Evolutionary conservation across 2,329 filamentous ascomycete genomes (phyloP).

Genomic region (Phaeophleospora eucalypticola): DNA sequence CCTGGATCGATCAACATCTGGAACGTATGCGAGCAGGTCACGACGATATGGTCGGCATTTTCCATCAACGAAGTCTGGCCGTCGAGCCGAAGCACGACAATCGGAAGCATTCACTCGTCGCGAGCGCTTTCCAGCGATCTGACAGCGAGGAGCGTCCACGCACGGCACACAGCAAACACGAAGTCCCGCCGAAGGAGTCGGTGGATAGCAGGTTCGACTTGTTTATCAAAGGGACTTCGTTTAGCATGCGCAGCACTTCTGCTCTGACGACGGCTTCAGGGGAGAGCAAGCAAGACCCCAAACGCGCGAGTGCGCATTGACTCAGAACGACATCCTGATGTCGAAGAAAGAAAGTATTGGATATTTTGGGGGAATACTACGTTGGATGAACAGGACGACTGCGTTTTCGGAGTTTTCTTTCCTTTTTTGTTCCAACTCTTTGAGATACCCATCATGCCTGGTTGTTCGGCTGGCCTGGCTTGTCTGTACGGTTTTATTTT

Average conservation of each 20-base stretch:
- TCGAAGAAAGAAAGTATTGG: not conserved
- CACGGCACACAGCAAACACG: constrained; percentile 13
- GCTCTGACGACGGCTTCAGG: not conserved
- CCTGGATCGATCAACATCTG: constrained; percentile 85
- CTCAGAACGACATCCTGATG: not conserved
- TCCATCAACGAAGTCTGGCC: constrained; percentile 78
- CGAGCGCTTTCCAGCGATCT: not conserved
- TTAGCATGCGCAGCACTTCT: constrained; percentile 8
- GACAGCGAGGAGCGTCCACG: constrained; percentile 18
- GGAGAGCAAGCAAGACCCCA: constrained; percentile 1
- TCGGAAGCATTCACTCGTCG: constrained; percentile 7
- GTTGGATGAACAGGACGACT: not conserved
- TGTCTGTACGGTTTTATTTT: too few relatives aligned
- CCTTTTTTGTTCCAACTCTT: not conserved
- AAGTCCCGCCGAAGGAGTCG: not conserved
- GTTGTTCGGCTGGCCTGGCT: too few relatives aligned
- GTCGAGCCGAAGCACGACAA: constrained; percentile 60
- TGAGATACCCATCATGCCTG: constrained; percentile 10
- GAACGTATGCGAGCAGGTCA: constrained; percentile 65
- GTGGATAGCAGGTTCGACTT: constrained; percentile 10
- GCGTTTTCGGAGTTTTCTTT: not conserved
- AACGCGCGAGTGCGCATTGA: constrained; percentile 9
- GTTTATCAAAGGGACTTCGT: constrained; percentile 7
- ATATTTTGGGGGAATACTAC: not conserved
- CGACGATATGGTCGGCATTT: constrained; percentile 59